Conservation (phyloP, 2,329 filamentous ascomycete genomes). For the Sporothrix protearum region DNA sequence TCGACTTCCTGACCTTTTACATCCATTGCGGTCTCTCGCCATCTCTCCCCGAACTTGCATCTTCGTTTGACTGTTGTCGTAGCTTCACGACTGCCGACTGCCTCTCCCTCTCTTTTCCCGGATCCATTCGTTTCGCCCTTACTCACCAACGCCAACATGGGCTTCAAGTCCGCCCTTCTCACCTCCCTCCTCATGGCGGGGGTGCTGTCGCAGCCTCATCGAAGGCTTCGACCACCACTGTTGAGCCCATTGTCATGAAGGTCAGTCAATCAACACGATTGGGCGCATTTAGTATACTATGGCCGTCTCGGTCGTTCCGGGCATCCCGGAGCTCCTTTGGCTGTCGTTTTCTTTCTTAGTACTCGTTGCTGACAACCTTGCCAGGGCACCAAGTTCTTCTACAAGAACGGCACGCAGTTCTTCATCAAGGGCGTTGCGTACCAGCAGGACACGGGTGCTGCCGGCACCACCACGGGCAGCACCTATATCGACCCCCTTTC, state of each 20-base stretch:
- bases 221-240: conserved; percentile 28
- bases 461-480: conserved; percentile 48
- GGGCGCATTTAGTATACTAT: not conserved
- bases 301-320: too few species aligned
- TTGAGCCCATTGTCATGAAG: conserved; percentile 66
- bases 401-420: conserved; percentile 64
- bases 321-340: not conserved
- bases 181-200: conserved; percentile 36
- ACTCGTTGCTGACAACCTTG: not conserved
- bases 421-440: conserved; percentile 94
- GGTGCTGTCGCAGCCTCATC: conserved; percentile 36
- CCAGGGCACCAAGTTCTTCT: conserved; percentile 64
- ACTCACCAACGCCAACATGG: conserved; percentile 26
- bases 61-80: not conserved
- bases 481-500: conserved; percentile 81
- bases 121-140: not conserved
- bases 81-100: conserved; percentile 12
- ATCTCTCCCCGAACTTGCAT: not conserved
- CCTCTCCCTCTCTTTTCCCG: not conserved
- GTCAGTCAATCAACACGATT: conserved; percentile 37
- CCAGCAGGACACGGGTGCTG: conserved; percentile 70
- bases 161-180: conserved; percentile 37
- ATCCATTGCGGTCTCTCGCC: not conserved
- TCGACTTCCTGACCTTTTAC: not conserved
- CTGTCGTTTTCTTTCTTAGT: conserved; percentile 3